Evolutionary conservation across 1,284 basidiomycete species (phyloP), one percentile per base, ranked within the genome.

Genomic region (Leccinum ponderosum): DNA sequence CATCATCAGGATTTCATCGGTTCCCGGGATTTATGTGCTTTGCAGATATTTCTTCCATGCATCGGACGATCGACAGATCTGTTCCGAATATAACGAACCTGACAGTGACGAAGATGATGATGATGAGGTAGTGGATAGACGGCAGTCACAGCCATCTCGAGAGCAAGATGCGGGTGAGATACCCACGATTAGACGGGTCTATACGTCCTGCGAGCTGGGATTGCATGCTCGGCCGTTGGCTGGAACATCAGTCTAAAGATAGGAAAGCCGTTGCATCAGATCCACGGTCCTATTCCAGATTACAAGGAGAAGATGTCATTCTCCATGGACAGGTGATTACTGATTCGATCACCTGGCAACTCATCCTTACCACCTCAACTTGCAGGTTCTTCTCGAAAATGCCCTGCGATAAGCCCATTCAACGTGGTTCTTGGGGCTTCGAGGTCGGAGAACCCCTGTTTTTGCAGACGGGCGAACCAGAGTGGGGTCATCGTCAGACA

Each of bases 41-140:
- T 2, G 9, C 60, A 91, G 90, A 67, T 91, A 91, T 69, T 90
- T 92, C 74, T 91, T 91, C 77, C 83, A 89, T 69, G 84, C 90
- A 1, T 89, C 85, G 47, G 62, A 75, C 55, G 66, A 76, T 64
- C 73, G 80, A 27, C 73, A 69, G 51, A 69, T 73, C n/a, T 75
- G 72, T 7, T 74, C 79, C 1, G 83, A 81, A 56, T 83, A 83
- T 59, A 69, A 76, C 31, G 69, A 76, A n/a, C 72, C 69, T 14
- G 73, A 73, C 42, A 76, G 66, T 15, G 70, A 78, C 0, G 78
- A 70, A 17, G n/a, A n/a, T n/a, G 69, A 51, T 51, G 5, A 73
- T 1, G 63, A 70, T 0, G 71, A 72, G 15, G 68, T 60, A 66
- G 64, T 47, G 4, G 69, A 74, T 25, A 56, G 35, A 56, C 42